Evolutionary conservation across 305 asterid species (phyloP), one percentile per base, ranked within the genome.

Genomic region (Stenogyne calaminthoides): DNA sequence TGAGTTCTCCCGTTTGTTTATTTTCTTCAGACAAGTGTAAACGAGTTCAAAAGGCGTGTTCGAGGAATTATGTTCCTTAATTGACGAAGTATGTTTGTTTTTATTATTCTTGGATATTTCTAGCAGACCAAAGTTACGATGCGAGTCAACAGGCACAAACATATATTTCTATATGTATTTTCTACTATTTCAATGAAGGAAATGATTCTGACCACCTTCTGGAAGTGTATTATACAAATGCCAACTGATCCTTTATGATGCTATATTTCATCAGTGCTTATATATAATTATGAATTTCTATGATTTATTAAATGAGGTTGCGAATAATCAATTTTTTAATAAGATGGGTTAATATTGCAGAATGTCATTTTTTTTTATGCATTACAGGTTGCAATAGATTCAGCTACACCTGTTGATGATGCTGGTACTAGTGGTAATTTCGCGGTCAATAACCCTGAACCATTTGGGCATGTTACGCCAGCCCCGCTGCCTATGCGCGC

Each of bases 381-480:
- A 61, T 78, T 82, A 64, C 82, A 92, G 98, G 97, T 95, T 77
- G 99, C 99, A 59, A 95, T 95, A 70, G 99, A 95, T 86, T 92
- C 99, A 68, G 98, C 99, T 67, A 95, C 99, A 36, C 98, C 98
- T 27, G 52, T 95, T 83, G 99, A 95, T 78, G 99, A 89, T 80
- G 91, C 92, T 75, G 96, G 96, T 58, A 89, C 91, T 9, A 89
- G 99, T 83, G 78, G 84, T 71, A 84, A 80, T 83, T 77, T 84
- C 73, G 52, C 84, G 88, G 84, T 82, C 87, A 86, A 80, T 77
- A 85, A 82, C 80, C 91, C 91, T 25, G 98, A 92, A 77, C 93
- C 92, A 58, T 90, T 82, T 77, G 95, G 90, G 39, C 89, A 88
- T 66, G 91, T 95, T 65, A 95, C 95, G 55, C 96, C 56, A 1